Evolutionary conservation across 2,329 filamentous ascomycete species (phyloP), one percentile per base, ranked within the genome.

Genomic region (Trichoderma sp.): DNA sequence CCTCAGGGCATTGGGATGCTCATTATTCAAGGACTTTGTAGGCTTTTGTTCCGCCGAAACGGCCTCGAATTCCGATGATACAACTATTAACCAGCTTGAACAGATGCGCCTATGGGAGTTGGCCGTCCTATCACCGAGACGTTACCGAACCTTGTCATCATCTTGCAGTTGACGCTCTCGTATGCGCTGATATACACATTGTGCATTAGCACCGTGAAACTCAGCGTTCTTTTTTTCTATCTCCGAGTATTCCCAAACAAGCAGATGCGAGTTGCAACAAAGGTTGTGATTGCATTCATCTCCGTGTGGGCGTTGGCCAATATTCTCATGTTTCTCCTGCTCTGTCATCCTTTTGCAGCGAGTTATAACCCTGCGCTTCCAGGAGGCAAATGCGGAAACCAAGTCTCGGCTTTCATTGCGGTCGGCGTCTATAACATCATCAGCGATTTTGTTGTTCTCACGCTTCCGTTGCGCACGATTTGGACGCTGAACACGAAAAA

Each of bases 151-250:
- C 63, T 75, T 7, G 47, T 71, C 7, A 29, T 72, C 53, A 72
- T 76, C 64, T 61, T 71, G 10, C 68, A 72, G 71, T 74, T 81
- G 60, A 79, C 80, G 70, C 75, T 82, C 35, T 74, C 77, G 8
- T 81, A 80, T 72, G 78, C 81, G 67, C 72, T 82, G 55, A 73
- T 80, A 58, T 82, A 79, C 72, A 73, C 78, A 5, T 71, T 77
- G 16, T 75, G 75, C 14, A 76, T 81, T 58, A 72, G 76, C 62
- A 79, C 79, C 29, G 76, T 80, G 67, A 83, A 83, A 68, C 73
- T 82, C 37, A 81, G 79, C 59, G 80, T 83, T 37, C 69, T 83
- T 52, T 75, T 77, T 49, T 82, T 83, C 72, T 83, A 83, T 70
- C 75, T 79, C n/a, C 79, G 81, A n/a, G 76, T 83, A 7, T 81